Conservation (phyloP, 2,329 filamentous ascomycete species). For the Fusarium austroafricanum region DNA sequence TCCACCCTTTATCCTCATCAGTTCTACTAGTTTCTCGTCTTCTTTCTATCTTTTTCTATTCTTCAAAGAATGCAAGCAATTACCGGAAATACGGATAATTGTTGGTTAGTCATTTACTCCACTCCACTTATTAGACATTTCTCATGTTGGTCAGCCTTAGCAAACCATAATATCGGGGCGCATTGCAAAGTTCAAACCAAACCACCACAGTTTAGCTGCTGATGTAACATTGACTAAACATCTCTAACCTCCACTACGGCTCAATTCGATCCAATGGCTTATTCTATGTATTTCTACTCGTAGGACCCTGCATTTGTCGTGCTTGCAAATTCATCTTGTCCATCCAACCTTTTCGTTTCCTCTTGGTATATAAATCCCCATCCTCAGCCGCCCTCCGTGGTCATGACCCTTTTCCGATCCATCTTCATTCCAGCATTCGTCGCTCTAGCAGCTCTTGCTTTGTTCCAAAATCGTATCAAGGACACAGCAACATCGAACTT, state of each 20-base stretch:
- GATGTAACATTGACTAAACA: constrained; percentile 47
- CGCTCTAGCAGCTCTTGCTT: constrained; percentile 45
- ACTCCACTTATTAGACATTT: constrained; percentile 23
- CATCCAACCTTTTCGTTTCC: constrained; percentile 10
- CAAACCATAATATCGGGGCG: constrained; percentile 13
- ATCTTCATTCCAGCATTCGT: constrained; percentile 48
- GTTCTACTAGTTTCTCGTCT: not conserved
- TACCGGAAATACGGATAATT: constrained; percentile 29
- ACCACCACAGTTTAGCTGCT: constrained; percentile 28
- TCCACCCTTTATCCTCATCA: too few species aligned
- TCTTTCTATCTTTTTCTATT: not conserved
- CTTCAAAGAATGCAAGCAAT: not conserved
- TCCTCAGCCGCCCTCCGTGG: constrained; percentile 28
- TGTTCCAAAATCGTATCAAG: constrained; percentile 43
- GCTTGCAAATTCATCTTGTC: constrained; percentile 27
- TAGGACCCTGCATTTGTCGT: constrained; percentile 30
- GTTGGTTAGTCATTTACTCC: constrained; percentile 27
- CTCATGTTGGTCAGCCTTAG: constrained; percentile 38
- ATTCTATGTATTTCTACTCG: constrained; percentile 38
- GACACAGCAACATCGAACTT: constrained; percentile 35
- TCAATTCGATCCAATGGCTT: constrained; percentile 23
- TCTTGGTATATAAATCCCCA: constrained; percentile 39
- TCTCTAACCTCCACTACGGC: constrained; percentile 22
- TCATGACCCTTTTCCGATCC: constrained; percentile 49
- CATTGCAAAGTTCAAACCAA: constrained; percentile 5